phyloP scores from a whole-genome alignment of 2,329 filamentous ascomycete genomes.

The Penicillium sp. region DNA sequence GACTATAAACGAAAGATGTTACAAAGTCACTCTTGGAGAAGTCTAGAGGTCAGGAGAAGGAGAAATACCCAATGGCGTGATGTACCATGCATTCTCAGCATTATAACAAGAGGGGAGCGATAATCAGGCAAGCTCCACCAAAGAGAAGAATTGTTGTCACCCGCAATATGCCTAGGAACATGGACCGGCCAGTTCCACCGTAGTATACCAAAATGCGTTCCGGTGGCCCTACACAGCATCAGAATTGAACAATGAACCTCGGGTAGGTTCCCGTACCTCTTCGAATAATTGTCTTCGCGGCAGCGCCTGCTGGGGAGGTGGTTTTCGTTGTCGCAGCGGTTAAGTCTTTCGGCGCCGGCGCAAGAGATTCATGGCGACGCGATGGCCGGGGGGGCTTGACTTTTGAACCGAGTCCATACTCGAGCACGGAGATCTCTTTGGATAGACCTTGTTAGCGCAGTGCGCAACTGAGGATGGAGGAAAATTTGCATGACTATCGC shows the following conservation, averaged over 20 bases:
- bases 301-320: slow-evolving; percentile 20
- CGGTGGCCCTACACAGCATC: slow-evolving; percentile 37
- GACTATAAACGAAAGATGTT: slow-evolving; percentile 46
- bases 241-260: background rate
- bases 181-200: slow-evolving; percentile 67
- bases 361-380: slow-evolving; percentile 27
- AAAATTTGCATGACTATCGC: slow-evolving; percentile 35
- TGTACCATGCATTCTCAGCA: slow-evolving; percentile 49
- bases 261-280: slow-evolving; percentile 29
- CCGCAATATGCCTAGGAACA: slow-evolving; percentile 71
- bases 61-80: slow-evolving; percentile 46
- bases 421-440: slow-evolving; percentile 33
- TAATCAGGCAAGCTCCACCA: slow-evolving; percentile 65
- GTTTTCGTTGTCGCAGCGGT: slow-evolving; percentile 16
- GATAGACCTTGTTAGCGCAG: slow-evolving; percentile 29
- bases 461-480: slow-evolving; percentile 37
- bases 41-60: background rate
- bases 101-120: slow-evolving; percentile 64
- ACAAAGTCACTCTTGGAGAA: background rate
- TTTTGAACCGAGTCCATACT: slow-evolving; percentile 36
- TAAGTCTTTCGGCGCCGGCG: slow-evolving; percentile 28
- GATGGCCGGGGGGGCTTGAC: slow-evolving; percentile 31
- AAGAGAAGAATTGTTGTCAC: slow-evolving; percentile 72
- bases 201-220: slow-evolving; percentile 71
- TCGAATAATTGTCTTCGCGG: slow-evolving; percentile 32